These are phyloP conservation scores for Epichloe gansuensis DNA, from an alignment of 2,329 filamentous ascomycete genomes.

Conservation along the genomic window DNA sequence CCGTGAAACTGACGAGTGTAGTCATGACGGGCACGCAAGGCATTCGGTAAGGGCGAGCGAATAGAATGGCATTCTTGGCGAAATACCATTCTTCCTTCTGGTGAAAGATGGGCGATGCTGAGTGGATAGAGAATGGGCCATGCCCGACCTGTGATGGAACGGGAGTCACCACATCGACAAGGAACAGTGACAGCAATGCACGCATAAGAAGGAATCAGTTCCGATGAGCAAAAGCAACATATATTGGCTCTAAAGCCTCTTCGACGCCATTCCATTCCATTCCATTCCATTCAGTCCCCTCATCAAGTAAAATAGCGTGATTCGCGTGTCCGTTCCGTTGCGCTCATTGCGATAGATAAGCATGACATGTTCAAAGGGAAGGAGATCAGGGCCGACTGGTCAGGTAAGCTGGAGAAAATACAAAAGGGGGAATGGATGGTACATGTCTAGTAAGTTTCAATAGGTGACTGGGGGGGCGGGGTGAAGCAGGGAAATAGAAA, in stretches of 20 bases:
- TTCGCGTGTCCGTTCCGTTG: neutral
- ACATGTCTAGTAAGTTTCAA: neutral
- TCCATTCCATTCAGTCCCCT: neutral
- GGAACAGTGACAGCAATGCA: too few species aligned
- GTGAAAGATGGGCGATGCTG: too few species aligned
- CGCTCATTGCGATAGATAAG: conserved; percentile 1
- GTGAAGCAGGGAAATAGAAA: neutral
- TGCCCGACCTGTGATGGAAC: too few species aligned
- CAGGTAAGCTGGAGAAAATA: neutral
- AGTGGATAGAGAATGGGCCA: too few species aligned
- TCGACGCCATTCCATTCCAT: neutral
- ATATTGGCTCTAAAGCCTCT: neutral
- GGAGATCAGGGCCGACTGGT: neutral
- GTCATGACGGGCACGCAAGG: too few species aligned
- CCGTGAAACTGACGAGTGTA: too few species aligned
- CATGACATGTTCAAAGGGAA: neutral
- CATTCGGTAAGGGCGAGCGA: too few species aligned
- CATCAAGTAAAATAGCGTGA: neutral
- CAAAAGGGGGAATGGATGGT: neutral
- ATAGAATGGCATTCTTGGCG: too few species aligned
- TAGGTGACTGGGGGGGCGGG: neutral
- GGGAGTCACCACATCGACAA: too few species aligned
- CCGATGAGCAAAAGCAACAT: neutral
- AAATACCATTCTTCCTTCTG: too few species aligned
- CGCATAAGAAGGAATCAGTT: too few species aligned